Evolutionary conservation across 495 filamentous ascomycete species (phyloP).

Genomic region (Tuber borchii): DNA sequence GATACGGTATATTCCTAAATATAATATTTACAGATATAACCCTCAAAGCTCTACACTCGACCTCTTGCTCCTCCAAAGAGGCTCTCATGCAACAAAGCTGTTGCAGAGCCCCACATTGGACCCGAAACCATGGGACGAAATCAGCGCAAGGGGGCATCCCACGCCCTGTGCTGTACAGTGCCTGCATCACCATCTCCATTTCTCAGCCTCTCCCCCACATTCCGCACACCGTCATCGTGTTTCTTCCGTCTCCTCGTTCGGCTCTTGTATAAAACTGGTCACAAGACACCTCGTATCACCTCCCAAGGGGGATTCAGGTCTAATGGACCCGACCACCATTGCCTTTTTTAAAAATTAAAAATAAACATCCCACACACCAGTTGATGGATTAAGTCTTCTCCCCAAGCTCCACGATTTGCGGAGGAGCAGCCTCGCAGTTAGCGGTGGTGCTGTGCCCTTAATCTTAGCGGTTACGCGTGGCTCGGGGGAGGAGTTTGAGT

Average conservation of each 20-base stretch:
- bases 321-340: neutral
- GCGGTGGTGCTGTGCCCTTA: neutral
- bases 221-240: neutral
- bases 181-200: neutral
- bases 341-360: neutral
- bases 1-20: neutral
- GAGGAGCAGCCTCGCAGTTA: neutral
- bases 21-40: neutral
- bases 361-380: too few species aligned
- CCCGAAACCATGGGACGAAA: conserved; percentile 2
- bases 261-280: neutral
- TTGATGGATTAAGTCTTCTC: neutral
- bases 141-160: conserved; percentile 1
- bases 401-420: neutral
- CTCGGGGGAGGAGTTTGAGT: neutral
- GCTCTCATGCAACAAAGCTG: neutral
- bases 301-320: neutral
- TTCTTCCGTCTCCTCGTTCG: neutral
- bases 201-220: neutral
- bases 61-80: conserved; percentile 2
- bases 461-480: neutral
- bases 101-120: neutral
- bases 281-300: neutral
- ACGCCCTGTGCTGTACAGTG: neutral
- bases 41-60: neutral